Evolutionary conservation across 2,329 filamentous ascomycete genomes (phyloP), one percentile per base, ranked within the genome.

Genomic region (Tolypocladium sp.): DNA sequence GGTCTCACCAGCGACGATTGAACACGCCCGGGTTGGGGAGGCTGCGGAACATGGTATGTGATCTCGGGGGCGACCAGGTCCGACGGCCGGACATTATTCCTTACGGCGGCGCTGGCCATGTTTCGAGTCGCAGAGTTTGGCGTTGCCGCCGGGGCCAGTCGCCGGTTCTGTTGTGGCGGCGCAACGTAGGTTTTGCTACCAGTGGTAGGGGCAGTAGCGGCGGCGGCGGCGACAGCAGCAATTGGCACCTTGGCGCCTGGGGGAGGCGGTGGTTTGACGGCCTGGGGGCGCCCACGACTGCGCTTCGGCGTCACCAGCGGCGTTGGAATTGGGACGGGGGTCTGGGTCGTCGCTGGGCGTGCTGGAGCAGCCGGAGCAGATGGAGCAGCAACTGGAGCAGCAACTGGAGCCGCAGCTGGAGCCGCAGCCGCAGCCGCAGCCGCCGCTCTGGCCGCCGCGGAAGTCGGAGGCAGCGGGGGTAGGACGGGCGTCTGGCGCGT

Each of bases 21-120:
- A 8, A 49, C 37, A 52, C 61, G 66, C 63, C 62, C 59, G 58
- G 60, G 64, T 17, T 69, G 67, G 35, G 69, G 64, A n/a, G 66
- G 59, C 25, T 76, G 73, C 20, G 73, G 70, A 2, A 72, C 70
- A 57, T 76, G 74, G 59, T 77, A 75, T 38, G 72, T 72, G 57
- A 74, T 74, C 59, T 77, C 72, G n/a, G 74, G 74, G 17, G 73
- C 71, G 60, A 75, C 72, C 20, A 75, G 65, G 60, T 72, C 68
- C 20, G 73, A 70, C 9, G 68, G 68, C 4, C 71, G 71, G 30
- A 68, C 58, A 52, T 64, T 65, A 20, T 68, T 66, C 49, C 67
- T 67, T 40, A 61, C 44, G 37, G 56, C 57, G 17, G 52, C 52
- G 41, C 30, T 52, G 49, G 49, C 55, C 57, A 55, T 58, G 38